These are phyloP conservation scores for Xylaria nigripes DNA, from an alignment of 495 filamentous ascomycete species.

Conservation along the genomic window DNA sequence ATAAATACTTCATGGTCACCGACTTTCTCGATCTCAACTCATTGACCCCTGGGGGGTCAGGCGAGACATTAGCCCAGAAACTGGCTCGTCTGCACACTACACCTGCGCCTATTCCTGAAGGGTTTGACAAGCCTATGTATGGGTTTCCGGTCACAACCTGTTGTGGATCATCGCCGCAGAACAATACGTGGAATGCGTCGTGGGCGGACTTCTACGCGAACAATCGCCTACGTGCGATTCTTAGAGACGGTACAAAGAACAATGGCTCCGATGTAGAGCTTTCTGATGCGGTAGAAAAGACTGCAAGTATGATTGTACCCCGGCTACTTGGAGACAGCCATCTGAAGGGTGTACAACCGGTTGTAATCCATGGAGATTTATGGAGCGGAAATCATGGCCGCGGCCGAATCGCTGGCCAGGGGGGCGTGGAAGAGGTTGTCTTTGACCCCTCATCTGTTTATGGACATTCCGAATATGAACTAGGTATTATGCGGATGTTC, in stretches of 20 bases:
- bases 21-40: conserved; percentile 66
- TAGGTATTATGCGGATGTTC: conserved; percentile 95
- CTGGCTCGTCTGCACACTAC: conserved; percentile 74
- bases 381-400: conserved; percentile 81
- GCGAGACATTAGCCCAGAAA: conserved; percentile 58
- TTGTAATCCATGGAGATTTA: conserved; percentile 81
- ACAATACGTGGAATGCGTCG: conserved; percentile 56
- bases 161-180: conserved; percentile 76
- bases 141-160: conserved; percentile 78
- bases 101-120: conserved; percentile 56
- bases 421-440: conserved; percentile 63
- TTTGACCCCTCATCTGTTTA: conserved; percentile 77
- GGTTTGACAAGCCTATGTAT: conserved; percentile 53
- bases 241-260: conserved; percentile 44
- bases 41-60: conserved; percentile 27
- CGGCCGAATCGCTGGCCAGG: conserved; percentile 52
- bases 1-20: conserved; percentile 63
- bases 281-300: conserved; percentile 53
- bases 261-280: conserved; percentile 60
- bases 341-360: conserved; percentile 56
- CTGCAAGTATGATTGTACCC: conserved; percentile 56
- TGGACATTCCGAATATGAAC: conserved; percentile 81
- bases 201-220: conserved; percentile 85
- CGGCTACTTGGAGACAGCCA: conserved; percentile 59
- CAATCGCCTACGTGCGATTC: conserved; percentile 58